Evolutionary conservation across 208 protist genomes (phyloP), one percentile per base, ranked within the genome.

Genomic region (Crithidia sp.): DNA sequence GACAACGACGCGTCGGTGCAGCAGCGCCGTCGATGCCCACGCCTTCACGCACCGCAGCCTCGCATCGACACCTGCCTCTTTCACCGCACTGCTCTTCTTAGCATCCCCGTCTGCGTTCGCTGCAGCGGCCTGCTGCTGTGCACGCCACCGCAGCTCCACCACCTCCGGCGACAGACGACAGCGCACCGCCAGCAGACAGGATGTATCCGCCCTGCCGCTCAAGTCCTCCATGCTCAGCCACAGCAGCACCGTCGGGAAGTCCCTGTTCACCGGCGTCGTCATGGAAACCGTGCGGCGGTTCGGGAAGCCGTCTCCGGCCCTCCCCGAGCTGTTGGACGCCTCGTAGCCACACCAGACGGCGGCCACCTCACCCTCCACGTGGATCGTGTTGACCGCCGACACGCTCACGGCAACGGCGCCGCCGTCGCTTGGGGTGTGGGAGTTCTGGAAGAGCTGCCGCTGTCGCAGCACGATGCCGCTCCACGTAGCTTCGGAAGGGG

Each of bases 321-420:
- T 49, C 5, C 73, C 68, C 40, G 37, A 44, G 0, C 52, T 10
- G 61, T 89, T 67, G 8, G 56, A 60, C 12, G 60, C 71, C 28
- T 50, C 10, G 66, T 66, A 76, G 16, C 89, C 86, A 28, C 74
- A 84, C 45, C 77, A 61, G 43, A 92, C 83, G 37, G 72, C 36
- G 28, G 41, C 39, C 45, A 94, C 84, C 19, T 84, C 54, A 13
- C 84, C 89, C 47, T 85, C 85, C 9, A 94, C 54, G 76, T 92
- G 84, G 0, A 72, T 71, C n/a, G 71, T n/a, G 50, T 88, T 90
- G 7, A 80, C 66, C 36, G 37, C 58, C 10, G 43, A 19, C 19
- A 58, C 9, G 5, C 65, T 56, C 43, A 49, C 67, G 5, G 57
- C 75, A 9, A 78, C 50, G 37, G 19, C 37, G 2, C 57, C 6